Percentiles rank a stretch among this genome's conserved stretches.
Evolutionary conservation across 495 filamentous ascomycete genomes (phyloP).

Genomic region (Chaetomium cochliodes): DNA sequence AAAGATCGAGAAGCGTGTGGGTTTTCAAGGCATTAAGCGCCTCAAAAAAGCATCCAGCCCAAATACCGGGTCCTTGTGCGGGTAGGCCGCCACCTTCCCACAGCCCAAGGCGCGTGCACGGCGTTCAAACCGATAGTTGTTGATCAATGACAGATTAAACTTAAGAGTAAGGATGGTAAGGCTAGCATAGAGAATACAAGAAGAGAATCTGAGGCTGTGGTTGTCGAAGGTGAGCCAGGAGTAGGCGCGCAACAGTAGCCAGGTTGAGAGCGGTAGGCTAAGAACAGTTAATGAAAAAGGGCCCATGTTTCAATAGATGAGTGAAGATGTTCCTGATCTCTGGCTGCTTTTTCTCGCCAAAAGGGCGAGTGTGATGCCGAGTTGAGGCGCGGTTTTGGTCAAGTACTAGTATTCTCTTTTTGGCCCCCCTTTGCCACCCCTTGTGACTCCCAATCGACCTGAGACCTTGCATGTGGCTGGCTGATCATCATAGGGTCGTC

Average conservation of each 20-base stretch:
- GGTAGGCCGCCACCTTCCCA: slow-evolving; percentile 29
- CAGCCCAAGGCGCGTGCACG: slow-evolving; percentile 26
- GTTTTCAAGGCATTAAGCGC: slow-evolving; percentile 31
- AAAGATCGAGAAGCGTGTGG: slow-evolving; percentile 32
- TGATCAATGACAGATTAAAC: slow-evolving; percentile 14
- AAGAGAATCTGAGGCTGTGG: not conserved
- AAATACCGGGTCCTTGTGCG: slow-evolving; percentile 44
- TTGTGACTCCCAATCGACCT: no score
- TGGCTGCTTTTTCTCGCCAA: not conserved
- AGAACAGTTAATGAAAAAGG: not conserved
- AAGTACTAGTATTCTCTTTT: no score
- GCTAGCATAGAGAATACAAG: not conserved
- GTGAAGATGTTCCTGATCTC: not conserved
- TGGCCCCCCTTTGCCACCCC: no score
- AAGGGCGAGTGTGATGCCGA: not conserved
- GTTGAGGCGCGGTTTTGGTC: not conserved
- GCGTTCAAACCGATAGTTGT: slow-evolving; percentile 14
- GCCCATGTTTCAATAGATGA: not conserved
- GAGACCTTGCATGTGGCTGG: no score
- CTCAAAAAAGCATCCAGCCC: slow-evolving; percentile 43
- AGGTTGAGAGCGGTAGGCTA: slow-evolving; percentile 5
- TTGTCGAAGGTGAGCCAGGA: not conserved
- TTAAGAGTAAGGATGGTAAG: slow-evolving; percentile 5
- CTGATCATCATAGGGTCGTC: no score
- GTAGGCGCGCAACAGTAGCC: slow-evolving; percentile 1